Percentiles rank a stretch among this genome's conserved stretches.
phyloP scores from a whole-genome alignment of 2,329 filamentous ascomycete genomes.

The Xylaria sp. region DNA sequence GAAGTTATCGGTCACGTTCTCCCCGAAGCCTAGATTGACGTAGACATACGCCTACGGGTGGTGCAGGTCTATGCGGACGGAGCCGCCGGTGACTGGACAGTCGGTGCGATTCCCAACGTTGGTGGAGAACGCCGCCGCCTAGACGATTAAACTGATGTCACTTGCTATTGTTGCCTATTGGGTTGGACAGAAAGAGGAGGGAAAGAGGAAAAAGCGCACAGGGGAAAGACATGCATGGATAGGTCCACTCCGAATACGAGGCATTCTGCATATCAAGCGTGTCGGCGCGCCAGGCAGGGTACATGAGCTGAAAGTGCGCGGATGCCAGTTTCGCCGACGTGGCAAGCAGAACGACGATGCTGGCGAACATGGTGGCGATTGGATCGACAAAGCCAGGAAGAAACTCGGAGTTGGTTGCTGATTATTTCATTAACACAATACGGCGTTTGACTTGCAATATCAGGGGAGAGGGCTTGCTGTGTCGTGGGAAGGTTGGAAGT shows the following conservation, averaged over 20 bases:
- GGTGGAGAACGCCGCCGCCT: conserved; percentile 54
- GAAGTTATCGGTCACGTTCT: conserved; percentile 58
- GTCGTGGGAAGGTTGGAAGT: no score
- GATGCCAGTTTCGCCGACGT: conserved; percentile 41
- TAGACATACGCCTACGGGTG: conserved; percentile 57
- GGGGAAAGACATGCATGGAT: conserved; percentile 50
- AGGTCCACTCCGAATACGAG: conserved; percentile 51
- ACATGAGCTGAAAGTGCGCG: conserved; percentile 53
- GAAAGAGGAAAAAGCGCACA: background rate
- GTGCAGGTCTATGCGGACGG: conserved; percentile 52
- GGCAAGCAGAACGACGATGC: conserved; percentile 33
- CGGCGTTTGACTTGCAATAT: no score
- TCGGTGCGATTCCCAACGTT: conserved; percentile 51
- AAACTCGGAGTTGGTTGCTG: no score
- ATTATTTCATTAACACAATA: no score
- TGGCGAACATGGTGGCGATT: conserved; percentile 18
- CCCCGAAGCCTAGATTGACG: conserved; percentile 55
- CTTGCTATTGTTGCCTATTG: background rate
- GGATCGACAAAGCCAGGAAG: no score
- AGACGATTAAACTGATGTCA: background rate
- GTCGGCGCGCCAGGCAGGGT: conserved; percentile 53
- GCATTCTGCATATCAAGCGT: conserved; percentile 43
- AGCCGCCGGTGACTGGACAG: conserved; percentile 56
- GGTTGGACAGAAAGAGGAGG: background rate
- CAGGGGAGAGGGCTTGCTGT: no score